Conservation (phyloP, 1,139 yeast genomes). For the Suhomyces guaymorum region DNA sequence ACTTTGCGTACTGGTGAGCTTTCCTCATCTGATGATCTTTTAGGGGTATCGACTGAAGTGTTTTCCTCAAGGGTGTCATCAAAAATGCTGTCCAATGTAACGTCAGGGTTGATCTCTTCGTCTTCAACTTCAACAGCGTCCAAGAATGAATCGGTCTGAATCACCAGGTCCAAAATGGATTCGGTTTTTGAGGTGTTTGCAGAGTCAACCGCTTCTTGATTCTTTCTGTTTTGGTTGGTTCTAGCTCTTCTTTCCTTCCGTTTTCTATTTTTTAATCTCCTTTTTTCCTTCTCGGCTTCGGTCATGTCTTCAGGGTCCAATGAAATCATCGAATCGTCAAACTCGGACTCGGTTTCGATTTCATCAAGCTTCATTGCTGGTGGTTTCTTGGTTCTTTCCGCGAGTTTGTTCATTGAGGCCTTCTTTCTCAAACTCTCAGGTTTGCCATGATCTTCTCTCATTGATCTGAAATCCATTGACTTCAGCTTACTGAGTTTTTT, state of each 20-base stretch:
- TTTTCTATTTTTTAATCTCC: constrained; percentile 17
- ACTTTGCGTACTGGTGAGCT: constrained; percentile 11
- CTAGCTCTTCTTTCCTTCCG: constrained; percentile 19
- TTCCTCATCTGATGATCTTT: constrained; percentile 8
- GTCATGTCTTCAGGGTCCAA: constrained; percentile 11
- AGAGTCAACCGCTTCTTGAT: background rate
- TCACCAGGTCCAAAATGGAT: background rate
- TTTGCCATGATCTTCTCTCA: constrained; percentile 3
- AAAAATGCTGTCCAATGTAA: constrained; percentile 17
- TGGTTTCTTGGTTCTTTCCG: constrained; percentile 2
- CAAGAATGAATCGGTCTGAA: constrained; percentile 4
- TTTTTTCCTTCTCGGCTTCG: constrained; percentile 18
- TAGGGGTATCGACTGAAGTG: constrained; percentile 6
- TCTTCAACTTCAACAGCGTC: constrained; percentile 5
- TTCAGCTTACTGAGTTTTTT: constrained; percentile 16
- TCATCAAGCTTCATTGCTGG: constrained; percentile 9
- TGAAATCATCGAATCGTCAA: constrained; percentile 14
- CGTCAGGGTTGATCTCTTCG: constrained; percentile 11
- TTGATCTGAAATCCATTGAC: constrained; percentile 16
- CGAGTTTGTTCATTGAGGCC: constrained; percentile 10
- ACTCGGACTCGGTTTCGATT: constrained; percentile 14
- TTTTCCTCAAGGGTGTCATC: constrained; percentile 12
- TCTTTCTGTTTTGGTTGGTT: constrained; percentile 9
- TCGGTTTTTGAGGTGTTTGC: background rate
- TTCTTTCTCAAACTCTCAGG: constrained; percentile 10